These are phyloP conservation scores for Camelina laxa DNA, from an alignment of 345 rosid species.

Conservation along the genomic window DNA sequence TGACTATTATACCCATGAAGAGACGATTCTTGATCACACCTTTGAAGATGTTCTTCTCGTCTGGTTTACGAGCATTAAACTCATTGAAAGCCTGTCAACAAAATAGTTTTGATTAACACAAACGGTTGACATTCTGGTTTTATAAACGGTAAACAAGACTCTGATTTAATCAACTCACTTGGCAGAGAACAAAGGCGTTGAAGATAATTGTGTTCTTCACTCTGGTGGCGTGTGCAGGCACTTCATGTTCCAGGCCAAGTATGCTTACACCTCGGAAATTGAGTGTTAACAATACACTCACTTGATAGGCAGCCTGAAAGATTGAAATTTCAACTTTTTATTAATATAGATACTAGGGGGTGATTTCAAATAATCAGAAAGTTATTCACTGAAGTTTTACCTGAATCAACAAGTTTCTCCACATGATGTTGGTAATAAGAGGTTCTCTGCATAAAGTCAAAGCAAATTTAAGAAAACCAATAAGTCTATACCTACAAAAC, in stretches of 20 bases:
- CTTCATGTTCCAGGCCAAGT: slow-evolving; percentile 55
- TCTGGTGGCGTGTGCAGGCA: slow-evolving; percentile 52
- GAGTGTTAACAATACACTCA: slow-evolving; percentile 70
- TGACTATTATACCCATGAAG: slow-evolving; percentile 73
- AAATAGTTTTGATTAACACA: not conserved
- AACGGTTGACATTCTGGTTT: not conserved
- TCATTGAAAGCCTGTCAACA: slow-evolving; percentile 78
- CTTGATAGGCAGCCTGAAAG: slow-evolving; percentile 80
- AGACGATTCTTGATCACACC: slow-evolving; percentile 77
- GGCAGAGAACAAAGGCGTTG: slow-evolving; percentile 90
- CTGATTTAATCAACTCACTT: slow-evolving; percentile 55
- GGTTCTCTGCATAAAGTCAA: slow-evolving; percentile 68
- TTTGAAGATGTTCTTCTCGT: slow-evolving; percentile 72
- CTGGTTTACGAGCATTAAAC: slow-evolving; percentile 95
- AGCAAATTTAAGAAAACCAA: not conserved
- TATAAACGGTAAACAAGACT: not conserved
- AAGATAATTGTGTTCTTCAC: slow-evolving; percentile 87
- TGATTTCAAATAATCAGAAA: not conserved
- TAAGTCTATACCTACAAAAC: not conserved
- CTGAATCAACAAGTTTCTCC: slow-evolving; percentile 96
- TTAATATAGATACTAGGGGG: not conserved
- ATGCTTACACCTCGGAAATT: slow-evolving; percentile 68
- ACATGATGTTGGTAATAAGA: slow-evolving; percentile 93
- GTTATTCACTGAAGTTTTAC: slow-evolving; percentile 39
- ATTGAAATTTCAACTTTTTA: not conserved